A percentile compares a stretch with the other conserved stretches of the same genome.
phyloP scores from a whole-genome alignment of 495 filamentous ascomycete genomes.

The Collariella sp. region DNA sequence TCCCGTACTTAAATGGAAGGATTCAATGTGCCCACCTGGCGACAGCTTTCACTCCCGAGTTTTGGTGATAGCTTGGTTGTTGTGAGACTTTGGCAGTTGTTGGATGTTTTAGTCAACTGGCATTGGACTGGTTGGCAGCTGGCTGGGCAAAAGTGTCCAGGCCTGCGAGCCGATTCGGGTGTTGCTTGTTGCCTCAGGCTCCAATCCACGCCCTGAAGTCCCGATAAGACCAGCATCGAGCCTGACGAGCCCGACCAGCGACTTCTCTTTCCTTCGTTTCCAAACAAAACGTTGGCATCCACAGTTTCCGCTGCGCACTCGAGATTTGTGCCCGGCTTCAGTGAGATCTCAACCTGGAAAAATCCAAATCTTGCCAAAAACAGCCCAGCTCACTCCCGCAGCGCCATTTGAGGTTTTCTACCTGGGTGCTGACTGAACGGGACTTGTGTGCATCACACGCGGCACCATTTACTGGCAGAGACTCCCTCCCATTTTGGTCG shows the following conservation, averaged over 20 bases:
- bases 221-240: too few relatives aligned
- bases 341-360: background rate
- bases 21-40: too few relatives aligned
- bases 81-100: too few relatives aligned
- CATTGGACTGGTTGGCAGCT: too few relatives aligned
- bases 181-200: too few relatives aligned
- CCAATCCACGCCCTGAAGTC: too few relatives aligned
- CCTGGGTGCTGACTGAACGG: background rate
- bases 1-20: too few relatives aligned
- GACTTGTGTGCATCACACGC: background rate
- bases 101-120: too few relatives aligned
- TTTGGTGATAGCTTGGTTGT: too few relatives aligned
- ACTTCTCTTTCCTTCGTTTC: background rate
- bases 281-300: background rate
- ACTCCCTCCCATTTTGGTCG: background rate
- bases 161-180: too few relatives aligned
- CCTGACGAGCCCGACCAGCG: background rate
- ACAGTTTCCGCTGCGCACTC: background rate
- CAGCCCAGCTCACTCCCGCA: background rate
- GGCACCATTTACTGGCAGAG: background rate
- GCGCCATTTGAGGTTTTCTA: background rate
- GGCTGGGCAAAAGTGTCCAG: too few relatives aligned
- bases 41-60: too few relatives aligned
- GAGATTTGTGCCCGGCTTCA: background rate
- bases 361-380: background rate